A percentile compares a stretch with the other conserved stretches of the same genome.
Evolutionary conservation across 768 basidiomycete species (phyloP).

Genomic region (Calvatia gigantea): DNA sequence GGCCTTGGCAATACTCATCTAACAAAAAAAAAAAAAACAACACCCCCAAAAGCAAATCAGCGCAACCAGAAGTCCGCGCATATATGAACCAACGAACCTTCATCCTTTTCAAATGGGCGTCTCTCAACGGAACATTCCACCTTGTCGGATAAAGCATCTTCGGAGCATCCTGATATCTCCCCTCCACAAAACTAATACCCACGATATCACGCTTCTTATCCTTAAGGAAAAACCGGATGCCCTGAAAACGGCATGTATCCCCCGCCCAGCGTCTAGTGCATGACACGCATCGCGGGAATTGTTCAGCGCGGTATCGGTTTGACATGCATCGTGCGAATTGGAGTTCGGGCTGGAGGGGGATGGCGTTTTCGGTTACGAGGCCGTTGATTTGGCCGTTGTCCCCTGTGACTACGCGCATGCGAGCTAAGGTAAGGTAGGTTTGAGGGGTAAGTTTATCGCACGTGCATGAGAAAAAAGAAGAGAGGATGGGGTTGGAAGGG

Average conservation of each 20-base stretch:
- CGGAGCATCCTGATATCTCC: conserved; percentile 52
- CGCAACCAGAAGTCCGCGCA: background rate
- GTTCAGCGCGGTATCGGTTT: conserved; percentile 65
- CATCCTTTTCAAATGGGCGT: conserved; percentile 47
- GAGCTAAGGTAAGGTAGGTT: conserved; percentile 7
- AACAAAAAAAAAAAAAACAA: conserved; percentile 1
- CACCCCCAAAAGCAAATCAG: too few species aligned
- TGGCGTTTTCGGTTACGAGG: conserved; percentile 11
- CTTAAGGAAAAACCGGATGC: conserved; percentile 76
- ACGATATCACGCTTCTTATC: conserved; percentile 54
- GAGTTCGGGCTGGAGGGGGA: conserved; percentile 53
- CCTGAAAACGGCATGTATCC: conserved; percentile 84
- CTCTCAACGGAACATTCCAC: conserved; percentile 63
- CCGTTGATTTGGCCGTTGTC: conserved; percentile 12
- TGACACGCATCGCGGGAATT: conserved; percentile 77
- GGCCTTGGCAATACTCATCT: conserved; percentile 67
- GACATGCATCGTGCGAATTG: conserved; percentile 87
- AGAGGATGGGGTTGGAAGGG: background rate
- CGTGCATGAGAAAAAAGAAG: background rate
- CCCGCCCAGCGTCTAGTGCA: conserved; percentile 87
- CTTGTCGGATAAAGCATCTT: conserved; percentile 59
- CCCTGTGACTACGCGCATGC: conserved; percentile 12
- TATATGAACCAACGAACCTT: conserved; percentile 56
- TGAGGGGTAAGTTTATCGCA: conserved; percentile 5
- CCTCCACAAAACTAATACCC: conserved; percentile 69